These are phyloP conservation scores for Mortierella alpina DNA, from an alignment of 192 early-diverging fungal species.

Conservation along the genomic window DNA sequence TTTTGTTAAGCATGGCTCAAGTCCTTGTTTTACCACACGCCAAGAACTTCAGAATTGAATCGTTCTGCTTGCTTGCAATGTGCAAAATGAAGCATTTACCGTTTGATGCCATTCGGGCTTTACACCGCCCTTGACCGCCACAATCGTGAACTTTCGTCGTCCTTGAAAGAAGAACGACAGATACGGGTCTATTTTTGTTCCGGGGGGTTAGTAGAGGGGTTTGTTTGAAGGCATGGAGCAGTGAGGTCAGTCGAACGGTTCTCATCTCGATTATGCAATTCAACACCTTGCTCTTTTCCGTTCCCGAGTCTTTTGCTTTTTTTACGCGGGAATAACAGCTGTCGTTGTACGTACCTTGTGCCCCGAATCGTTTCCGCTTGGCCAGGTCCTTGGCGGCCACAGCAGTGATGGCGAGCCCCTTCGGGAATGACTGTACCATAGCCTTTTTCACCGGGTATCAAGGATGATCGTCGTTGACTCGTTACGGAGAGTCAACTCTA, in stretches of 20 bases:
- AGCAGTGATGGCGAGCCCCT: conserved; percentile 31
- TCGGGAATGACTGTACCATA: conserved; percentile 41
- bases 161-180: conserved; percentile 35
- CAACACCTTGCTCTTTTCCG: too few relatives aligned
- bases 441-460: too few relatives aligned
- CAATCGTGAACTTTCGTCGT: conserved; percentile 39
- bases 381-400: conserved; percentile 38
- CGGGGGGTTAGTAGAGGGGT: not conserved
- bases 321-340: not conserved
- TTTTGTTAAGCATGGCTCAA: not conserved
- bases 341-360: conserved; percentile 29
- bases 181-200: conserved; percentile 31
- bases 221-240: not conserved
- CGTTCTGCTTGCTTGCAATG: not conserved
- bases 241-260: too few relatives aligned
- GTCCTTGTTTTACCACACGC: not conserved
- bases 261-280: too few relatives aligned
- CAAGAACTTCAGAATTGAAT: not conserved
- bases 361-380: conserved; percentile 44
- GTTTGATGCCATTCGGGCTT: conserved; percentile 48
- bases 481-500: too few relatives aligned
- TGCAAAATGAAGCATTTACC: conserved; percentile 5
- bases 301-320: too few relatives aligned
- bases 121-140: conserved; percentile 45
- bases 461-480: too few relatives aligned